A percentile compares a stretch with the other conserved stretches of the same genome.
These are phyloP conservation scores for Crithidia sp. DNA, from an alignment of 208 protist genomes.

Conservation along the genomic window DNA sequence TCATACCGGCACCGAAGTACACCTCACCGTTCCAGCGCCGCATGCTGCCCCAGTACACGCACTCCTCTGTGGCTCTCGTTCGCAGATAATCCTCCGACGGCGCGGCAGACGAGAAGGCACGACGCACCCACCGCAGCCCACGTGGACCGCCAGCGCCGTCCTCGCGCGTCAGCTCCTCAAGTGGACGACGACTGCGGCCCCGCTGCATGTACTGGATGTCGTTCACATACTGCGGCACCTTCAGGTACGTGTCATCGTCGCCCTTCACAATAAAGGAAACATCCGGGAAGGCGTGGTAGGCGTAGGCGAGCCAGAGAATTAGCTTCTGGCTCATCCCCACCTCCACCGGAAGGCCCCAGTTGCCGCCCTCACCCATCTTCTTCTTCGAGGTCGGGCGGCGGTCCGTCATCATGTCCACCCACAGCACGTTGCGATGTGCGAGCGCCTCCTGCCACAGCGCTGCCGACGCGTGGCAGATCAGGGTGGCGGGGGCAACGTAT, in stretches of 20 bases:
- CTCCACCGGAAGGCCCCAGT: conserved; percentile 44
- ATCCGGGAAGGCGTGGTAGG: conserved; percentile 34
- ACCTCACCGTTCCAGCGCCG: conserved; percentile 18
- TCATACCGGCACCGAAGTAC: conserved; percentile 19
- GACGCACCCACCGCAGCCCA: neutral
- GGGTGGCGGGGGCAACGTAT: conserved; percentile 9
- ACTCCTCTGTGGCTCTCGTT: neutral
- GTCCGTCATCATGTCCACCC: conserved; percentile 40
- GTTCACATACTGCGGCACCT: conserved; percentile 57
- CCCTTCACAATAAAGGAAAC: conserved; percentile 43
- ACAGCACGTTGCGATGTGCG: conserved; percentile 35
- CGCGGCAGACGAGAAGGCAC: neutral
- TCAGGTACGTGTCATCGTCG: conserved; percentile 54
- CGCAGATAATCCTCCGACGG: neutral
- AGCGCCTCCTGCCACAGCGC: conserved; percentile 45
- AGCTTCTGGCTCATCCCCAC: conserved; percentile 48
- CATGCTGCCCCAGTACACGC: conserved; percentile 34
- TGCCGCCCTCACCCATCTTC: conserved; percentile 19
- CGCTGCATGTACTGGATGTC: conserved; percentile 35
- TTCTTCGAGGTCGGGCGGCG: conserved; percentile 24
- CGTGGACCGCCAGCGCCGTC: neutral
- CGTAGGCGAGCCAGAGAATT: conserved; percentile 40
- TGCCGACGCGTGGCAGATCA: conserved; percentile 21
- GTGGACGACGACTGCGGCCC: conserved; percentile 5
- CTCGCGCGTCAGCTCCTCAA: neutral